Percentiles rank a stretch among this genome's conserved stretches.
phyloP scores from a whole-genome alignment of 805 yeast species.

The Wickerhamiella alocasiicola region DNA sequence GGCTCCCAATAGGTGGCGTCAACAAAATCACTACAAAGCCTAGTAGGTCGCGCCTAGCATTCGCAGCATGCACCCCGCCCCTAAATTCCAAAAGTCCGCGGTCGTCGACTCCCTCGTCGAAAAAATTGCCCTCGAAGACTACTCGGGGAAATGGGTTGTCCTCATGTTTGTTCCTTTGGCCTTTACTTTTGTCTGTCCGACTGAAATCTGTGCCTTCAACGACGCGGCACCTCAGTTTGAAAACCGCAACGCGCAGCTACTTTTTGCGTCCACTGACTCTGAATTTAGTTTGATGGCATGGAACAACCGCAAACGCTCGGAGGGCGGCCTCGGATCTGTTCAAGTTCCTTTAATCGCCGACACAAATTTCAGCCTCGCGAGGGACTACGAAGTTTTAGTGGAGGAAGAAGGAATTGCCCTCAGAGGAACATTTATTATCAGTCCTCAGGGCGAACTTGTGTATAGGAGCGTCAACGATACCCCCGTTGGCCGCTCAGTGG shows the following conservation, averaged over 20 bases:
- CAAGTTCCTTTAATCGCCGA: conserved; percentile 92
- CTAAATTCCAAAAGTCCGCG: conserved; percentile 91
- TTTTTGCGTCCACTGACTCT: conserved; percentile 96
- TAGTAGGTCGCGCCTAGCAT: too few relatives aligned
- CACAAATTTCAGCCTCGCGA: conserved; percentile 88
- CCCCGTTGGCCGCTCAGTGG: conserved; percentile 98
- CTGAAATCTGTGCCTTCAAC: conserved; percentile 97
- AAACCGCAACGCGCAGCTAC: conserved; percentile 74
- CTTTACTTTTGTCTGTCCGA: conserved; percentile 98
- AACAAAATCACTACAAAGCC: too few relatives aligned
- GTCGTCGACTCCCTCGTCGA: conserved; percentile 94
- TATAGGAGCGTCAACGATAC: conserved; percentile 97
- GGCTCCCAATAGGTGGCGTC: too few relatives aligned
- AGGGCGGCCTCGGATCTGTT: conserved; percentile 96
- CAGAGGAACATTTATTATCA: conserved; percentile 96
- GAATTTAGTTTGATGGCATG: conserved; percentile 96
- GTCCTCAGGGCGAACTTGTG: conserved; percentile 89
- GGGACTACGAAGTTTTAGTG: conserved; percentile 93
- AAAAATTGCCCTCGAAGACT: conserved; percentile 86
- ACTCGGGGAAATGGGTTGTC: conserved; percentile 96
- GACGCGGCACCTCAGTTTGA: conserved; percentile 85
- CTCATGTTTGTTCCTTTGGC: conserved; percentile 97
- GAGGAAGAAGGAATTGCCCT: conserved; percentile 95
- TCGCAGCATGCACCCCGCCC: too few relatives aligned
- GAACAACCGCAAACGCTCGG: conserved; percentile 93